Base-by-base conservation (phyloP, 2,329 filamentous ascomycete species). In the Venturia oleaginea region DNA sequence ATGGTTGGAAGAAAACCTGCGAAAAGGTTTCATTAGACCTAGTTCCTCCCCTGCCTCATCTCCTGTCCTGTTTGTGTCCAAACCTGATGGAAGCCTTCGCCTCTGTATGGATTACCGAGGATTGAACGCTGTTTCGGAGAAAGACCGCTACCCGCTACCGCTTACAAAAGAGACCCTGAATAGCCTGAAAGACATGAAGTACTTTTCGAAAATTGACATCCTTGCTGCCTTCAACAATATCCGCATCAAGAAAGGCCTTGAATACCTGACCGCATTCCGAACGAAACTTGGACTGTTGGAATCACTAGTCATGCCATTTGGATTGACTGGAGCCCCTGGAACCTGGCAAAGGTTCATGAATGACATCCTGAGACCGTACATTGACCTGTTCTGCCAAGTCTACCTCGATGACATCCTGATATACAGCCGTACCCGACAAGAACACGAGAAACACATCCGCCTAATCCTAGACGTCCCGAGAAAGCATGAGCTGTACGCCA, bases 91-190 rank as follows among this genome's bases (percentile, higher is more conserved):
- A 1, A 68, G 64, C 7, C 62, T 74, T 3, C 65, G 68, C n/a
- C 63, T 78, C 54, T 77, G 67, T 67, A 67, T 77, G 4, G 69
- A 78, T 65, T 79, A 77, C 66, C 61, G 69, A 59, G 66, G 34
- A 0, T 66, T 78, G 0, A 78, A 78, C 61, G 64, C 66, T 0
- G 66, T 75, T 22, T 76, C 69, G 2, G 69, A 70, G 17, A 76
- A 77, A 67, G 69, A 77, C 64, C 62, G 69, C 1, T 75, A 74
- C 65, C 67, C 68, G 1, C 57, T 76, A n/a, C 73, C 68, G 0
- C 64, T 75, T 1, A 74, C 77, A 43, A 64, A 63, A n/a, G 70
- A 78, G 62, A 73, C 71, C 0, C 64, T 73, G 38, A 61, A 70
- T 40, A 19, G 64, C 1, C 42, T 78, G 13, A 34, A 54, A 2